Evolutionary conservation across 2,329 filamentous ascomycete genomes (phyloP).

Genomic region (Ophiosphaerella herpotricha): DNA sequence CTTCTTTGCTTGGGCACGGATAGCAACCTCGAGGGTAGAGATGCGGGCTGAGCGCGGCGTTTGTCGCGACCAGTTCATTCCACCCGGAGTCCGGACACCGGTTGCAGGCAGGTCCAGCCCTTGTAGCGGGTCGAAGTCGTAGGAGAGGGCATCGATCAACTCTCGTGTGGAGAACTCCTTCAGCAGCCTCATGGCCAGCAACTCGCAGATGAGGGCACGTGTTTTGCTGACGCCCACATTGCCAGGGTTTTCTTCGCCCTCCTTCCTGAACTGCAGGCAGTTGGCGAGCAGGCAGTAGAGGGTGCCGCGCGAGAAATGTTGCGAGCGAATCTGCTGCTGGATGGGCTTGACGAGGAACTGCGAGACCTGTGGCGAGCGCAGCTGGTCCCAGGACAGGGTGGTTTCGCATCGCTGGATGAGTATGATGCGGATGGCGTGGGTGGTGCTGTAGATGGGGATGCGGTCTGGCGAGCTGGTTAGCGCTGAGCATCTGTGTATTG

Average conservation of each 20-base stretch:
- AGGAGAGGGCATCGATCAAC: slow-evolving; percentile 90
- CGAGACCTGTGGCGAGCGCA: slow-evolving; percentile 92
- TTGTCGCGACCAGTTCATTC: slow-evolving; percentile 29
- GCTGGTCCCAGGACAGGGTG: slow-evolving; percentile 89
- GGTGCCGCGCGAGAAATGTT: slow-evolving; percentile 84
- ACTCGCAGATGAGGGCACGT: slow-evolving; percentile 84
- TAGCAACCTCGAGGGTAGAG: slow-evolving; percentile 90
- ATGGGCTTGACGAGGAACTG: slow-evolving; percentile 96
- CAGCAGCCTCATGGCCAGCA: slow-evolving; percentile 85
- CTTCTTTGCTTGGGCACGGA: slow-evolving; percentile 88
- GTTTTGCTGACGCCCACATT: slow-evolving; percentile 84
- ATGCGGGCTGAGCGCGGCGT: slow-evolving; percentile 69
- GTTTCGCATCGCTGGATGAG: slow-evolving; percentile 88
- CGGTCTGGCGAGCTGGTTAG: slow-evolving; percentile 63
- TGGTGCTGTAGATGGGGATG: slow-evolving; percentile 86
- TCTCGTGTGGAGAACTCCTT: slow-evolving; percentile 89
- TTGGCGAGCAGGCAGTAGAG: slow-evolving; percentile 92
- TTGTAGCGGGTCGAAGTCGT: slow-evolving; percentile 92
- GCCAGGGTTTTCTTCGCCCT: slow-evolving; percentile 78
- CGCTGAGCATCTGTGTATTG: not conserved
- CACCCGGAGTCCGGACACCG: slow-evolving; percentile 31
- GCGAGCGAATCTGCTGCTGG: slow-evolving; percentile 81
- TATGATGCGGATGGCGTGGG: slow-evolving; percentile 84
- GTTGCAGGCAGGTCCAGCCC: slow-evolving; percentile 64
- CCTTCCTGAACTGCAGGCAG: slow-evolving; percentile 89